Evolutionary conservation across 129 eudicot species (phyloP).

Genomic region (Dittrichia graveolens): DNA sequence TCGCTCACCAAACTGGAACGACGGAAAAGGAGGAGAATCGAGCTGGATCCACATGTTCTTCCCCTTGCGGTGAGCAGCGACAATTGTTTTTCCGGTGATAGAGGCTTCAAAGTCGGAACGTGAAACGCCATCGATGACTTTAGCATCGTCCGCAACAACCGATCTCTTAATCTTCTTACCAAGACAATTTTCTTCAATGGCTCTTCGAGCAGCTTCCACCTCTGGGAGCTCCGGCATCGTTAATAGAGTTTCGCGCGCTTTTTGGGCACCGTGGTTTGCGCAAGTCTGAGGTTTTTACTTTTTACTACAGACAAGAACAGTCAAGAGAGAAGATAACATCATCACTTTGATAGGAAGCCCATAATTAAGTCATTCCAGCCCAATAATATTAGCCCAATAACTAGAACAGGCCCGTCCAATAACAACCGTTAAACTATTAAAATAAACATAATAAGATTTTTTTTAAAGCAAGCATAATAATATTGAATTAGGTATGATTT

Average conservation of each 20-base stretch:
- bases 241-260: constrained; percentile 45
- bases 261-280: not conserved
- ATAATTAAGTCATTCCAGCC: too few relatives aligned
- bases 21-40: constrained; percentile 92
- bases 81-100: constrained; percentile 69
- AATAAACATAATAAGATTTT: too few relatives aligned
- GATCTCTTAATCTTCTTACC: constrained; percentile 79
- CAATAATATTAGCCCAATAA: too few relatives aligned
- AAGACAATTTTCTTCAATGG: constrained; percentile 66
- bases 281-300: constrained; percentile 8
- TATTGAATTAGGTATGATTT: too few relatives aligned
- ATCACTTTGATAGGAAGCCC: too few relatives aligned
- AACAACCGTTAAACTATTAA: too few relatives aligned
- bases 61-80: constrained; percentile 80
- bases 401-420: too few relatives aligned
- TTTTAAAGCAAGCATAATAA: too few relatives aligned
- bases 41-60: constrained; percentile 93
- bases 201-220: constrained; percentile 97
- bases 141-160: constrained; percentile 62
- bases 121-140: constrained; percentile 74
- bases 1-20: constrained; percentile 78
- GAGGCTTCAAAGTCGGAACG: constrained; percentile 62
- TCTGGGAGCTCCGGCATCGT: constrained; percentile 98
- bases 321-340: not conserved
- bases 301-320: not conserved